These are phyloP conservation scores for Dichotomocladium elegans DNA, from an alignment of 371 early-diverging fungal species.

Conservation along the genomic window DNA sequence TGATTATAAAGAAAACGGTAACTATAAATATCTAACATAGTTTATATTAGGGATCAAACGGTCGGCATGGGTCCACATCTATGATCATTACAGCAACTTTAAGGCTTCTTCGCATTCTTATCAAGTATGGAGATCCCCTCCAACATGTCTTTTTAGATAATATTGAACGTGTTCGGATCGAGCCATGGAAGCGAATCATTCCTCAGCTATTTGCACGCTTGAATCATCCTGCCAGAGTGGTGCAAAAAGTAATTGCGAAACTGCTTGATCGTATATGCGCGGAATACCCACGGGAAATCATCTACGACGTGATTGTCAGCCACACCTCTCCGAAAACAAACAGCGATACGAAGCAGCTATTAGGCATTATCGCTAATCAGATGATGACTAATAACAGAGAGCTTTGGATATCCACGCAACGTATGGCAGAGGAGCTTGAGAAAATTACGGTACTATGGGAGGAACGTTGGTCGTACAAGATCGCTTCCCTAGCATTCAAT, in stretches of 20 bases:
- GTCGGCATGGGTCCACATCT: slow-evolving; percentile 23
- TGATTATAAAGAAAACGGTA: background rate
- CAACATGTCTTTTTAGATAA: slow-evolving; percentile 35
- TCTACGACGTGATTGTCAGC: slow-evolving; percentile 72
- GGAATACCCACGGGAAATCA: slow-evolving; percentile 60
- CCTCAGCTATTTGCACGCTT: slow-evolving; percentile 79
- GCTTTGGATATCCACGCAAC: slow-evolving; percentile 56
- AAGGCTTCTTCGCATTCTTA: slow-evolving; percentile 61
- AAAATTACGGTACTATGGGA: slow-evolving; percentile 80
- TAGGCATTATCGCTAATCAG: slow-evolving; percentile 39
- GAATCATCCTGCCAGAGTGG: slow-evolving; percentile 61
- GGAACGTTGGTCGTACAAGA: slow-evolving; percentile 73
- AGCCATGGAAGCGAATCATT: slow-evolving; percentile 70
- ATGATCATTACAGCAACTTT: slow-evolving; percentile 59
- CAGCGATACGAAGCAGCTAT: slow-evolving; percentile 33
- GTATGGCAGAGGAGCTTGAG: slow-evolving; percentile 65
- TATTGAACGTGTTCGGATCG: slow-evolving; percentile 40
- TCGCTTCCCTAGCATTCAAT: slow-evolving; percentile 64
- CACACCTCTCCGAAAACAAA: slow-evolving; percentile 48
- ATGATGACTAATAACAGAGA: slow-evolving; percentile 39
- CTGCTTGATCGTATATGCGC: slow-evolving; percentile 58
- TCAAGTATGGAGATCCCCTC: slow-evolving; percentile 59
- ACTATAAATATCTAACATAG: background rate
- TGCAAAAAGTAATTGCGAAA: slow-evolving; percentile 45
- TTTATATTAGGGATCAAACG: background rate